Evolutionary conservation across 805 yeast species (phyloP).

Genomic region (Komagataella ulmi): DNA sequence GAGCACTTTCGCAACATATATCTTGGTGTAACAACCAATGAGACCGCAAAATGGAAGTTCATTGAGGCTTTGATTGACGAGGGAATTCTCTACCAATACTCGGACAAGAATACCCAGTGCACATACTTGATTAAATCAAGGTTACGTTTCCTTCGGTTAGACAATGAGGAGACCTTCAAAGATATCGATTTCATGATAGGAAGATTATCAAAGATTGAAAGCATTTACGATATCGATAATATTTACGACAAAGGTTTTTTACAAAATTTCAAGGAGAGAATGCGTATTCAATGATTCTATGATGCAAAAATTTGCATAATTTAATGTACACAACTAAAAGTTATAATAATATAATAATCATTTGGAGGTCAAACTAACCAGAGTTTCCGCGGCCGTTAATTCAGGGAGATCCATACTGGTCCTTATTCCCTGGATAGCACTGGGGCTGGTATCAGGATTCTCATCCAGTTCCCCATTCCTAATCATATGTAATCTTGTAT

Average conservation of each 20-base stretch:
- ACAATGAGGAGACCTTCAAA: background rate
- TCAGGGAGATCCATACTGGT: conserved; percentile 25
- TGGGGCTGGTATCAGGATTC: background rate
- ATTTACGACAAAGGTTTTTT: conserved; percentile 37
- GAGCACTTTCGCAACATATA: conserved; percentile 33
- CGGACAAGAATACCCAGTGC: conserved; percentile 4
- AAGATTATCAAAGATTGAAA: background rate
- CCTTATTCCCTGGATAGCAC: conserved; percentile 14
- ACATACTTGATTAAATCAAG: conserved; percentile 11
- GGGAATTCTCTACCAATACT: conserved; percentile 15
- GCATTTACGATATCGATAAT: conserved; percentile 19
- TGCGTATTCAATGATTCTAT: conserved; percentile 8
- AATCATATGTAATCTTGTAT: conserved; percentile 9
- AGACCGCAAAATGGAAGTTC: conserved; percentile 38
- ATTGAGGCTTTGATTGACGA: conserved; percentile 23
- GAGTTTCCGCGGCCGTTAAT: conserved; percentile 19
- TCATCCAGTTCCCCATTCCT: conserved; percentile 7
- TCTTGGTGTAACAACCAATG: conserved; percentile 46
- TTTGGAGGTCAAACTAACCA: conserved; percentile 9
- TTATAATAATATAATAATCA: background rate
- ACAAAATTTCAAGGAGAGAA: conserved; percentile 22
- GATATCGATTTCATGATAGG: background rate
- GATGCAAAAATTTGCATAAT: background rate
- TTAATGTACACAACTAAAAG: background rate
- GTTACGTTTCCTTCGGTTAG: background rate